Evolutionary conservation across 1,284 basidiomycete species (phyloP).

Genomic region (Polyporus tsugae): DNA sequence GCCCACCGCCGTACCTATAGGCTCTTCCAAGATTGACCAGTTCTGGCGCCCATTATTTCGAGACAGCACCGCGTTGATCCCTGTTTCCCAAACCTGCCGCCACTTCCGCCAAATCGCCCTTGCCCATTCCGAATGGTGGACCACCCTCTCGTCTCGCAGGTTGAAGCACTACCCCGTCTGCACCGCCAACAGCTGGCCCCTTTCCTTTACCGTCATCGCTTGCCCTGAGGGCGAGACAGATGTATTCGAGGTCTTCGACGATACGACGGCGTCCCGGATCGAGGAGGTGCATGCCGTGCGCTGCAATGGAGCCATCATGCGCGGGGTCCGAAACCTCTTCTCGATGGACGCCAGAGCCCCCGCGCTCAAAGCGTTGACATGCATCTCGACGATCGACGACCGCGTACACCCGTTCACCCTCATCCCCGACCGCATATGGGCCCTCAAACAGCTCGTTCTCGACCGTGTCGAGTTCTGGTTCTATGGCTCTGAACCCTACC

Average conservation of each 20-base stretch:
- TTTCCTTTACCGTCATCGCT: neutral
- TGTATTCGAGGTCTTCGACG: conserved; percentile 3
- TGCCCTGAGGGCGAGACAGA: neutral
- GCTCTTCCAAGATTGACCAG: conserved; percentile 8
- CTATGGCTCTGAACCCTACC: neutral
- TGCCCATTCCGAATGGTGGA: conserved; percentile 12
- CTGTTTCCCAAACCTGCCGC: conserved; percentile 16
- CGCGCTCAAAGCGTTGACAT: conserved; percentile 13
- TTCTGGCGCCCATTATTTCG: conserved; percentile 1
- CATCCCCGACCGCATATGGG: neutral
- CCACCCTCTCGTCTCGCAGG: conserved; percentile 1
- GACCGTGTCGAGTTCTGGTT: conserved; percentile 4
- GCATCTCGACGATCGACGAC: neutral
- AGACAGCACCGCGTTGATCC: conserved; percentile 6
- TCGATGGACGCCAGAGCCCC: neutral
- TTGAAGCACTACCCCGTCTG: neutral
- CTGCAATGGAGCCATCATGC: neutral
- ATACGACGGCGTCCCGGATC: neutral
- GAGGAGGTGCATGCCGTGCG: conserved; percentile 9
- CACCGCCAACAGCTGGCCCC: neutral
- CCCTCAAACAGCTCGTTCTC: conserved; percentile 9
- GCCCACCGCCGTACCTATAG: neutral
- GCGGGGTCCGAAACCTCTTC: neutral
- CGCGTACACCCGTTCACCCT: conserved; percentile 3
- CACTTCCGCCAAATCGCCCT: conserved; percentile 14